A percentile compares a stretch with the other conserved stretches of the same genome.
phyloP scores from a whole-genome alignment of 2,329 filamentous ascomycete species.

The Fusarium sp. region DNA sequence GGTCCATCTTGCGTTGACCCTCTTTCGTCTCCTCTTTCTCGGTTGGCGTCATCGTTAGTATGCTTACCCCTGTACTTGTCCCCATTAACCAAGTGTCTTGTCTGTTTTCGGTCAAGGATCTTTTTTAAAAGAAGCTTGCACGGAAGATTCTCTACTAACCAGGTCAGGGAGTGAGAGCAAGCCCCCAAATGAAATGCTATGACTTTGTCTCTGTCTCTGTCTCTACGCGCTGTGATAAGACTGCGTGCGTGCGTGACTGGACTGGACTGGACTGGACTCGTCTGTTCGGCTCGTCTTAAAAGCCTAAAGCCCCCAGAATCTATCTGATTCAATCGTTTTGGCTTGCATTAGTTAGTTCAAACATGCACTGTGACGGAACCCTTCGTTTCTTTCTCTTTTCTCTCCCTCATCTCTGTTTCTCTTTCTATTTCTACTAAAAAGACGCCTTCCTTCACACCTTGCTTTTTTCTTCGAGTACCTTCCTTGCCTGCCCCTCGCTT shows the following conservation, averaged over 20 bases:
- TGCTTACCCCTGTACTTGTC: conserved; percentile 1
- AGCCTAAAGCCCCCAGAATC: conserved; percentile 13
- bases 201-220: background rate
- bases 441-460: conserved; percentile 12
- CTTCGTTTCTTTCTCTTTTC: conserved; percentile 19
- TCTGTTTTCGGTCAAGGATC: conserved; percentile 20
- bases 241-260: too few species aligned
- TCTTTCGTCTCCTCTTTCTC: background rate
- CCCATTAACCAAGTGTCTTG: conserved; percentile 16
- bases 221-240: too few species aligned
- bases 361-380: conserved; percentile 9
- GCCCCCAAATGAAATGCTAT: conserved; percentile 6
- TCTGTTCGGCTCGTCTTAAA: background rate
- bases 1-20: background rate
- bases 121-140: conserved; percentile 14
- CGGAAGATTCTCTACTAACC: conserved; percentile 24
- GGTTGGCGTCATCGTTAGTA: conserved; percentile 29
- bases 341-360: conserved; percentile 23
- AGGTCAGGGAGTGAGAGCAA: conserved; percentile 1
- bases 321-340: background rate
- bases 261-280: too few species aligned
- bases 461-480: background rate
- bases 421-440: conserved; percentile 30
- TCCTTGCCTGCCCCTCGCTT: background rate
- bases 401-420: background rate